These are phyloP conservation scores for Luzula sylvatica DNA, from an alignment of 176 grass and related monocot genomes.

Conservation along the genomic window DNA sequence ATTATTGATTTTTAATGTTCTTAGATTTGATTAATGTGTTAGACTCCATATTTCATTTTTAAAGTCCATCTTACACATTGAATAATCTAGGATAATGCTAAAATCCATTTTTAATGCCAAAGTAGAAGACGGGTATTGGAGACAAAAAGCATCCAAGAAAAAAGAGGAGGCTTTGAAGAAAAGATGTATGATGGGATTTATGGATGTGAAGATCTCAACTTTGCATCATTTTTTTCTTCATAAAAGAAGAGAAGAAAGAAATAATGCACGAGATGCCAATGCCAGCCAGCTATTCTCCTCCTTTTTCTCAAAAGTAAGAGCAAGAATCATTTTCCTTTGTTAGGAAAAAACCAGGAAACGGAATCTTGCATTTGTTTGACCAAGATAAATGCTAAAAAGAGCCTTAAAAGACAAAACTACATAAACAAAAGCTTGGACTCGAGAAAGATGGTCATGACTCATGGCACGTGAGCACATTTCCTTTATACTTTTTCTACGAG, in stretches of 20 bases:
- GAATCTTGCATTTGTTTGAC: constrained; percentile 21
- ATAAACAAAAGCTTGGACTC: constrained; percentile 5
- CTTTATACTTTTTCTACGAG: neutral
- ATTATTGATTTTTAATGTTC: no score
- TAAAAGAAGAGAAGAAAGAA: neutral
- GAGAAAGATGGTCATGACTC: neutral
- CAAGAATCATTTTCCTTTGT: constrained; percentile 5
- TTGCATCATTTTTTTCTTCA: constrained; percentile 12
- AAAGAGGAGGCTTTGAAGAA: constrained; percentile 6
- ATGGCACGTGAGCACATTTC: constrained; percentile 21
- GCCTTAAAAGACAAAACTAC: constrained; percentile 17
- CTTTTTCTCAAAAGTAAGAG: constrained; percentile 9
- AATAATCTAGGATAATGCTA: neutral
- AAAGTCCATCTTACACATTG: no score
- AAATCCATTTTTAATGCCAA: neutral
- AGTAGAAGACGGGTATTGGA: neutral
- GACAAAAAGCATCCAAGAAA: constrained; percentile 25
- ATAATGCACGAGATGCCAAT: neutral
- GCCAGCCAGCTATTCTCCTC: neutral
- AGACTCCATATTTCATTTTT: no score
- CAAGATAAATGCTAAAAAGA: constrained; percentile 15
- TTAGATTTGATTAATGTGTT: no score
- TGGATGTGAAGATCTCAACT: constrained; percentile 1
- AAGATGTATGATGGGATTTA: constrained; percentile 9
- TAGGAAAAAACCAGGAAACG: constrained; percentile 10